A percentile compares a stretch with the other conserved stretches of the same genome.
phyloP scores from a whole-genome alignment of 1,284 basidiomycete species.

The Earliella scabrosa region DNA sequence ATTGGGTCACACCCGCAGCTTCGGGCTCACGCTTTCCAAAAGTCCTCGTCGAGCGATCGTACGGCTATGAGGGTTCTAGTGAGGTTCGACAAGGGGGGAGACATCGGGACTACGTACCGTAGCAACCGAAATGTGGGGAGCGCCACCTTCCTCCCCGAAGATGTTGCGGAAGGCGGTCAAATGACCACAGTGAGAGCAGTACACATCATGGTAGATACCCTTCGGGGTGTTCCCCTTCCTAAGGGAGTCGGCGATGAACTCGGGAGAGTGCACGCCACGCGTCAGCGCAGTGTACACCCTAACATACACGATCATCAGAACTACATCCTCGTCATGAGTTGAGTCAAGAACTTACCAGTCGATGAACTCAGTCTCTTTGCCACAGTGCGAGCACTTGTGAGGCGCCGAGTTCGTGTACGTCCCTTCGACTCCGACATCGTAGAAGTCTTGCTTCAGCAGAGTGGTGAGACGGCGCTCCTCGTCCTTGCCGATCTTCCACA shows the following conservation, averaged over 20 bases:
- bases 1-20: too few species aligned
- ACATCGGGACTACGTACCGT: not conserved
- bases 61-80: not conserved
- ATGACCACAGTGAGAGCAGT: slow-evolving; percentile 25
- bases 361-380: slow-evolving; percentile 25
- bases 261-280: slow-evolving; percentile 18
- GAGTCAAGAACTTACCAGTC: slow-evolving; percentile 11
- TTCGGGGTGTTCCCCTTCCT: slow-evolving; percentile 8
- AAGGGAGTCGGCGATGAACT: slow-evolving; percentile 20
- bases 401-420: slow-evolving; percentile 14
- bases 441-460: slow-evolving; percentile 3
- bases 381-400: slow-evolving; percentile 11
- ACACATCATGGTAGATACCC: slow-evolving; percentile 19
- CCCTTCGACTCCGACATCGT: not conserved
- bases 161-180: slow-evolving; percentile 19
- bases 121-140: slow-evolving; percentile 3
- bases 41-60: slow-evolving; percentile 1
- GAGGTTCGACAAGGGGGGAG: too few species aligned
- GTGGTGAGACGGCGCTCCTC: slow-evolving; percentile 3
- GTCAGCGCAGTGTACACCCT: slow-evolving; percentile 19
- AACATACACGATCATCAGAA: not conserved
- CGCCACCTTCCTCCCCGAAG: slow-evolving; percentile 18
- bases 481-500: not conserved
- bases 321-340: not conserved
- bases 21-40: not conserved